Evolutionary conservation across 108 stramenopile genomes (phyloP).

Genomic region (Cyclotella distinguenda): DNA sequence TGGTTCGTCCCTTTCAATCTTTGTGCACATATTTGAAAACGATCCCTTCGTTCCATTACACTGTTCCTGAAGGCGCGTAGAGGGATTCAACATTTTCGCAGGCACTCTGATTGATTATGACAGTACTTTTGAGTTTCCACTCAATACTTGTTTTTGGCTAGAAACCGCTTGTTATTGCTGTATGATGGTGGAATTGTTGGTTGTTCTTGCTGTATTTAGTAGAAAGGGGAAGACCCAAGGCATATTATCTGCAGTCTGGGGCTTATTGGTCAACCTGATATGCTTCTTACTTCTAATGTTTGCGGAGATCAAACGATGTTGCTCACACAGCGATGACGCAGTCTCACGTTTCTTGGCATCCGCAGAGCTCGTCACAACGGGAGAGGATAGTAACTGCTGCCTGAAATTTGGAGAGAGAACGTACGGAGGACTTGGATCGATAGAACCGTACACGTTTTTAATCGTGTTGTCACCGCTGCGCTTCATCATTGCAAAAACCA

Average conservation of each 20-base stretch:
- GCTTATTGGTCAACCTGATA: conserved; percentile 45
- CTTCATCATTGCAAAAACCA: conserved; percentile 38
- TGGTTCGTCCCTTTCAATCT: too few species aligned
- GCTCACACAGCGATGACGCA: conserved; percentile 21
- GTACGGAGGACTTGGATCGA: conserved; percentile 71
- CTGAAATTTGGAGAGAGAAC: conserved; percentile 55
- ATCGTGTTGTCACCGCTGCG: conserved; percentile 69
- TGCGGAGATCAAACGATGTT: conserved; percentile 72
- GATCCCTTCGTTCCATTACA: too few species aligned
- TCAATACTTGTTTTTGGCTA: conserved; percentile 52
- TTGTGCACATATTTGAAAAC: too few species aligned
- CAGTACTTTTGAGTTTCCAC: conserved; percentile 17
- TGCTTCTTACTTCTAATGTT: conserved; percentile 62
- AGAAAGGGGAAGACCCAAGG: conserved; percentile 1
- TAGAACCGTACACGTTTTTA: conserved; percentile 75
- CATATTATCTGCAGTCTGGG: conserved; percentile 43
- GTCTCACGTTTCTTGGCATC: conserved; percentile 10
- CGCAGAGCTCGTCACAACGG: not conserved
- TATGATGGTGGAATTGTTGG: conserved; percentile 49
- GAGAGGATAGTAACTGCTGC: conserved; percentile 26
- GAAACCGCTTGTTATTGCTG: conserved; percentile 47
- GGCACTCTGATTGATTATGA: conserved; percentile 19
- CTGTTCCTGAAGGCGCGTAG: conserved; percentile 36
- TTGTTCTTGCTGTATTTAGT: conserved; percentile 18
- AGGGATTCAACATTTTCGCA: conserved; percentile 28